A percentile compares a stretch with the other conserved stretches of the same genome.
Evolutionary conservation across 78 protist genomes (phyloP).

Genomic region (Andalucia godoyi): DNA sequence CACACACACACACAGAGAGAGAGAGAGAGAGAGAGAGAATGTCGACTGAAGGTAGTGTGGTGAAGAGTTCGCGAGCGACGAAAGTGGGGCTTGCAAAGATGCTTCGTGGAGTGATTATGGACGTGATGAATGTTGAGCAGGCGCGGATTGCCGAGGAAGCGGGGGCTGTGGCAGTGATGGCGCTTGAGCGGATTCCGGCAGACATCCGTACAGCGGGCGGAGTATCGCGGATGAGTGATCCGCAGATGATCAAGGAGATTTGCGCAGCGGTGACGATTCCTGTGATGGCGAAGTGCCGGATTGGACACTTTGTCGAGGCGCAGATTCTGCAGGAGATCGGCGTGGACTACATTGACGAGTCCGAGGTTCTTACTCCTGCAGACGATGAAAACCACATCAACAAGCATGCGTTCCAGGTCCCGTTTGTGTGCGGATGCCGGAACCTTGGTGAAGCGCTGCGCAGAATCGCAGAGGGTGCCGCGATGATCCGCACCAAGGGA

Average conservation of each 20-base stretch:
- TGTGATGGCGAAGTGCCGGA: slow-evolving; percentile 88
- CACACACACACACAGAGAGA: too few species aligned
- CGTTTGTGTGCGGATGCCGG: slow-evolving; percentile 86
- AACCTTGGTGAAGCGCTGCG: slow-evolving; percentile 87
- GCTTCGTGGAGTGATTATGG: slow-evolving; percentile 90
- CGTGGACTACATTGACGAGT: slow-evolving; percentile 87
- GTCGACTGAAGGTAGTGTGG: too few species aligned
- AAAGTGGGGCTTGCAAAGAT: slow-evolving; percentile 85
- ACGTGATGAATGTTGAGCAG: slow-evolving; percentile 85
- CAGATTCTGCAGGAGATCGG: slow-evolving; percentile 68
- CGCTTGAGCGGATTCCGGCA: slow-evolving; percentile 91
- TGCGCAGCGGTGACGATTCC: slow-evolving; percentile 77
- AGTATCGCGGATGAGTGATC: slow-evolving; percentile 89
- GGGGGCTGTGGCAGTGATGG: slow-evolving; percentile 90
- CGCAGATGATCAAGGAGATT: slow-evolving; percentile 73
- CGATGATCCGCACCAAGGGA: slow-evolving; percentile 92
- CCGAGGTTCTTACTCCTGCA: slow-evolving; percentile 84
- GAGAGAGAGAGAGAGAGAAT: too few species aligned
- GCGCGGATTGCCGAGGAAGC: slow-evolving; percentile 92
- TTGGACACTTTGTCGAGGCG: slow-evolving; percentile 93
- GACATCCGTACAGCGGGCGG: slow-evolving; percentile 85
- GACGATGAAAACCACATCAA: slow-evolving; percentile 81
- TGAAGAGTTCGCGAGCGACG: too few species aligned
- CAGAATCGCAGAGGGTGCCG: slow-evolving; percentile 87
- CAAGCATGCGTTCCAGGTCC: slow-evolving; percentile 76